Base-by-base conservation (phyloP, 192 early-diverging fungal genomes). In the Geranomyces michiganensis region DNA sequence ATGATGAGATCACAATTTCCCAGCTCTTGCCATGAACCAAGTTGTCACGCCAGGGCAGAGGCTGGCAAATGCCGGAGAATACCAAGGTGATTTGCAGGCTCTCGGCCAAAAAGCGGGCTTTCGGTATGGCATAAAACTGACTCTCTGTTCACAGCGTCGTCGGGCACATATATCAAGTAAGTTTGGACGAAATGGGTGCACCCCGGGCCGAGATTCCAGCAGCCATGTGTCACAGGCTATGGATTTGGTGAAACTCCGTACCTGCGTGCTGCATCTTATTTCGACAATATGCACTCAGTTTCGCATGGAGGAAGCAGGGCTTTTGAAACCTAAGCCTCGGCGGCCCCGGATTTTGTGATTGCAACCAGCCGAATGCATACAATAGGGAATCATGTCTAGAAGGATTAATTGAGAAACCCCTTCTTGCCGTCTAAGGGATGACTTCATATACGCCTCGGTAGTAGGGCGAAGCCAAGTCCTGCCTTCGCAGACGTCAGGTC, bases 401-500 rank as follows among this genome's bases (percentile, higher is more conserved):
- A n/a, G 24, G 27, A 31, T 17, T 58, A 4, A 32, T 29, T 70
- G 56, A 70, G n/a, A 24, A 22, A n/a, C n/a, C n/a, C 3, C 21
- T 55, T 41, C 36, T 41, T 27, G 14, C 30, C 31, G 15, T 43
- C 26, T 4, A 45, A 78, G 76, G 32, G 76, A 72, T 36, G 76
- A 65, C 45, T 68, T 71, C 43, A 73, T 78, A 36, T 78, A 70
- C 47, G 70, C 76, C 0, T 78, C 76, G 17, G 61, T 73, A 24
- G 76, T 78, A 0, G 76, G 76, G 2, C 27, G 27, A 17, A 78
- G 62, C 6, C 64, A 71, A 45, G 64, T 71, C 17, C 19, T 55
- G 22, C 64, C 63, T 7, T 45, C 64, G n/a, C 15, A 21, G 17
- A 19, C 8, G 19, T 10, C 8, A 1, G 70, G 62, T 33, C 14